Evolutionary conservation across 73 alveolate species (phyloP).

Genomic region (Paramecium caudatum): DNA sequence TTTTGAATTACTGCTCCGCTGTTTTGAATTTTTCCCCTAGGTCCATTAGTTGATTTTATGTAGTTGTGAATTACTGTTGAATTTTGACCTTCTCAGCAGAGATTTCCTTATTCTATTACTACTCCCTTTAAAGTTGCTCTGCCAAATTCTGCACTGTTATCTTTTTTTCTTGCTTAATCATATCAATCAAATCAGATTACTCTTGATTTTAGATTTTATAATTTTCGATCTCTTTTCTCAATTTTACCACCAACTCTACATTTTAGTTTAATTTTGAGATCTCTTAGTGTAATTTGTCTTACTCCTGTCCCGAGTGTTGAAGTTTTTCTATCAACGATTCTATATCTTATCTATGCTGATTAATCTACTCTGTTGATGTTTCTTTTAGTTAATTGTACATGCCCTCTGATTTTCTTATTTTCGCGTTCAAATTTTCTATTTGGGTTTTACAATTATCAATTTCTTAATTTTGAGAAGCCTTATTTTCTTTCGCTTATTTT

Average conservation of each 20-base stretch:
- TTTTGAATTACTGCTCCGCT: not conserved
- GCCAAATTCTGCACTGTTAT: not conserved
- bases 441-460: too few species aligned
- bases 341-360: constrained; percentile 15
- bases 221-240: not conserved
- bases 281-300: not conserved
- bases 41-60: not conserved
- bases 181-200: not conserved
- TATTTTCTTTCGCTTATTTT: too few species aligned
- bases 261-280: not conserved
- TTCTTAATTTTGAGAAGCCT: too few species aligned
- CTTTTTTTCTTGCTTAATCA: not conserved
- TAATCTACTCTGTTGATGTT: not conserved
- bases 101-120: not conserved
- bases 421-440: too few species aligned
- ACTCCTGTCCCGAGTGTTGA: not conserved
- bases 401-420: constrained; percentile 4
- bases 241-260: not conserved
- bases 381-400: not conserved
- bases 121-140: not conserved
- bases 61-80: not conserved
- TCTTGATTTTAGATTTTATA: not conserved
- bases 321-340: not conserved
- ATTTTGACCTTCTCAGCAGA: not conserved
- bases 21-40: not conserved